Evolutionary conservation across 805 yeast genomes (phyloP).

Genomic region (Myxozyma udenii): DNA sequence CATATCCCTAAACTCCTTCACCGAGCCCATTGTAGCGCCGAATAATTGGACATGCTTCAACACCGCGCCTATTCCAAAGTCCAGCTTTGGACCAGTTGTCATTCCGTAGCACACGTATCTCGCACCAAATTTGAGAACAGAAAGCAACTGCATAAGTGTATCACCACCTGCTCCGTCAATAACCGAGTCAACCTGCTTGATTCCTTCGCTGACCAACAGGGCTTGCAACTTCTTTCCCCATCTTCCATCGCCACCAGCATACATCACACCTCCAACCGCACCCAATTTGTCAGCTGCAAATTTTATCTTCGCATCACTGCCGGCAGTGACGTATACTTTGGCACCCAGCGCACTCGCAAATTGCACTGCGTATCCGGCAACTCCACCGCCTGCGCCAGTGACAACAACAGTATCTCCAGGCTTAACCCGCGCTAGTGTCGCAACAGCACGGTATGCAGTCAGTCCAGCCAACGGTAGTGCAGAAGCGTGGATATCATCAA

Average conservation of each 20-base stretch:
- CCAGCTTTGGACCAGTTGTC: constrained; percentile 25
- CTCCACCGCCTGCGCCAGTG: constrained; percentile 61
- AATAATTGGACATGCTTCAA: constrained; percentile 23
- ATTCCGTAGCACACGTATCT: constrained; percentile 29
- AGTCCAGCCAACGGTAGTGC: constrained; percentile 31
- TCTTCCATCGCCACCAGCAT: constrained; percentile 10
- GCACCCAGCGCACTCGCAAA: constrained; percentile 37
- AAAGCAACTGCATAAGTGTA: constrained; percentile 14
- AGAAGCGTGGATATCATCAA: constrained; percentile 26
- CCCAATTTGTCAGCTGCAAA: constrained; percentile 19
- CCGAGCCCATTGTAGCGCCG: constrained; percentile 25
- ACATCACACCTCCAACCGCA: constrained; percentile 26
- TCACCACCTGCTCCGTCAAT: constrained; percentile 32
- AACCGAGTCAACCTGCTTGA: constrained; percentile 22
- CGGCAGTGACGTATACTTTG: constrained; percentile 28
- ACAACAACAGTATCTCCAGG: constrained; percentile 21
- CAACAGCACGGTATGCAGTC: constrained; percentile 30
- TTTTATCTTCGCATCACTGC: constrained; percentile 23
- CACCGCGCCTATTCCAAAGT: constrained; percentile 25
- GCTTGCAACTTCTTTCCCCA: constrained; percentile 20
- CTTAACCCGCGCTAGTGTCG: constrained; percentile 15
- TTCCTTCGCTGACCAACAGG: constrained; percentile 1
- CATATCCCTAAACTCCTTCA: constrained; percentile 15
- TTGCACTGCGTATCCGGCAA: constrained; percentile 48
- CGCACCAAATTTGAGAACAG: constrained; percentile 15